Evolutionary conservation across 2,329 filamentous ascomycete species (phyloP).

Genomic region (Blumeria graminis): DNA sequence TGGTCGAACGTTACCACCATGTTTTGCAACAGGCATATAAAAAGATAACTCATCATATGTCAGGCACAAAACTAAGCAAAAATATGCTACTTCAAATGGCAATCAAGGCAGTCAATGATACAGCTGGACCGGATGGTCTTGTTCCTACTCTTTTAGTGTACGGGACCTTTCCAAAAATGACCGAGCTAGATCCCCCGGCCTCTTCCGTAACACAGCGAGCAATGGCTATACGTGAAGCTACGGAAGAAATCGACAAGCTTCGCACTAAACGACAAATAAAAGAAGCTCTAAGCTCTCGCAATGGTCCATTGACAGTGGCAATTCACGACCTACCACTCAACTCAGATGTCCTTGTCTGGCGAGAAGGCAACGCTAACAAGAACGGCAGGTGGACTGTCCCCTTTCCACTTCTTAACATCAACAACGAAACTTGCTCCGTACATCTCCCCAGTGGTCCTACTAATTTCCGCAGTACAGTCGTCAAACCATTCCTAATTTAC

Average conservation of each 20-base stretch:
- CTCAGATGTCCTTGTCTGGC: neutral
- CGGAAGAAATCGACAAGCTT: slow-evolving; percentile 2
- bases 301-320: neutral
- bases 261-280: neutral
- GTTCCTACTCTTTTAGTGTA: neutral
- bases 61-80: neutral
- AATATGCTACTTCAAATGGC: neutral
- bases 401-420: neutral
- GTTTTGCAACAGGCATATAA: neutral
- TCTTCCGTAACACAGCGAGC: neutral
- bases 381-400: neutral
- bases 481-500: neutral
- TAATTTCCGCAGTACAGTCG: neutral
- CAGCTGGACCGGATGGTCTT: neutral
- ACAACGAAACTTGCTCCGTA: neutral
- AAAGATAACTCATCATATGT: neutral
- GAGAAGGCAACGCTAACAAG: neutral
- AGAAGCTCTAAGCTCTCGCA: slow-evolving; percentile 1
- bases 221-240: slow-evolving; percentile 1
- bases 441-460: neutral
- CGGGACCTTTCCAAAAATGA: neutral
- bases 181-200: neutral
- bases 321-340: neutral
- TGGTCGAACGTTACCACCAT: neutral
- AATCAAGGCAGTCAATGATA: neutral